A percentile compares a stretch with the other conserved stretches of the same genome.
Evolutionary conservation across 2,329 filamentous ascomycete genomes (phyloP).

Genomic region (Talaromyces sp.): DNA sequence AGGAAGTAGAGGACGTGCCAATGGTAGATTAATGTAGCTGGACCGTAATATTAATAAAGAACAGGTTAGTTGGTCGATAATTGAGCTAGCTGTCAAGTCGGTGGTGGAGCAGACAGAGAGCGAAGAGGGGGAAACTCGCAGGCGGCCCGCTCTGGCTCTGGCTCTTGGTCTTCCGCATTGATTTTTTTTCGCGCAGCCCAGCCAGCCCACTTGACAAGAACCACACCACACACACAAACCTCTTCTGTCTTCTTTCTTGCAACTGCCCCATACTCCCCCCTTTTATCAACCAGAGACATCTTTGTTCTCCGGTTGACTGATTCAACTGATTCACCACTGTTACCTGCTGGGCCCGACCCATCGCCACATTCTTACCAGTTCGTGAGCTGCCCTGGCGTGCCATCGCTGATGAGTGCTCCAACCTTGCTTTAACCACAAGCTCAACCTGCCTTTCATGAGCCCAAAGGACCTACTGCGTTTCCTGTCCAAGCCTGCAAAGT

Average conservation of each 20-base stretch:
- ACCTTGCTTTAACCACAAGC: slow-evolving; percentile 29
- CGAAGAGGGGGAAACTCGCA: not conserved
- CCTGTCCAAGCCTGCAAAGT: slow-evolving; percentile 93
- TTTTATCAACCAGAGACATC: not conserved
- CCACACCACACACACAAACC: not conserved
- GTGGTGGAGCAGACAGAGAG: not conserved
- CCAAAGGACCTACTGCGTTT: slow-evolving; percentile 85
- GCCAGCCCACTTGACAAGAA: not conserved
- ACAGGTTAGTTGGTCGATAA: no score
- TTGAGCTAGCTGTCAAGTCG: not conserved
- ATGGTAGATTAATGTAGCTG: not conserved
- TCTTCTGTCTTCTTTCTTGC: not conserved
- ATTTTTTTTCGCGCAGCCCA: not conserved
- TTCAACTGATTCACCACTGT: not conserved
- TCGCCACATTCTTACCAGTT: not conserved
- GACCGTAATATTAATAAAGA: not conserved
- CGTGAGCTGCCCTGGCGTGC: slow-evolving; percentile 9
- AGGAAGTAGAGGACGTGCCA: not conserved
- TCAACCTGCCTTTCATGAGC: slow-evolving; percentile 69
- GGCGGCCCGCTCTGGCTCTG: not conserved
- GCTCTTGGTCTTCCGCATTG: not conserved
- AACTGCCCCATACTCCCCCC: not conserved
- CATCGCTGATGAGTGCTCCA: slow-evolving; percentile 31
- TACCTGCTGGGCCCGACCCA: not conserved
- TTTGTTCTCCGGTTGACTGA: not conserved